Evolutionary conservation across 305 asterid species (phyloP).

Genomic region (Fraxinus baroniana): DNA sequence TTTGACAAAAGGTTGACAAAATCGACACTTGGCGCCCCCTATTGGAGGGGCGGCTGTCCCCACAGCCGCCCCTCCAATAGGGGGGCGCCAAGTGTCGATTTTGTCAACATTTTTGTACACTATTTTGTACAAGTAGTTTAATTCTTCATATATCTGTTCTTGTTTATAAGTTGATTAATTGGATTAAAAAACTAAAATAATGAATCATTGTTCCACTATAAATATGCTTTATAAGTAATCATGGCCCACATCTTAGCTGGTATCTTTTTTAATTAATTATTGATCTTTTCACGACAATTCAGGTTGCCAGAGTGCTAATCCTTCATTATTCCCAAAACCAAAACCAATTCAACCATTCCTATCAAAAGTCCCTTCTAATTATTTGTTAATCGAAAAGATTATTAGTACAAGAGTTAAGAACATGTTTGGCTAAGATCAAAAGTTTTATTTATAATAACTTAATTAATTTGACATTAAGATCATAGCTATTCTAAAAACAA

Average conservation of each 20-base stretch:
- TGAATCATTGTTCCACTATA: slow-evolving; percentile 18
- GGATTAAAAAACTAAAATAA: neutral
- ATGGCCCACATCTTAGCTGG: slow-evolving; percentile 37
- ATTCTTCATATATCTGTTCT: neutral
- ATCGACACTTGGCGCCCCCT: no score
- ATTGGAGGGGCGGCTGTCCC: no score
- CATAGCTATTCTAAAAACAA: neutral
- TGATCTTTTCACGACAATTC: slow-evolving; percentile 17
- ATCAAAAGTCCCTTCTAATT: neutral
- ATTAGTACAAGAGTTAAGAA: neutral
- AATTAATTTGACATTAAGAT: neutral
- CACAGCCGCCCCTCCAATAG: no score
- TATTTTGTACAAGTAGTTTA: no score
- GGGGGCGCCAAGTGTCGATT: no score
- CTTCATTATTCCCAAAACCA: slow-evolving; percentile 9
- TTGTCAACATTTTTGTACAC: no score
- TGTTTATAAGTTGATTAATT: slow-evolving; percentile 8
- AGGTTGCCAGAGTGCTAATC: slow-evolving; percentile 23
- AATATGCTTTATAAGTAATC: slow-evolving; percentile 13
- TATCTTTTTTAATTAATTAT: slow-evolving; percentile 26
- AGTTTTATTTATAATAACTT: no score
- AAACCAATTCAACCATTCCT: neutral
- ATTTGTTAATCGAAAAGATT: neutral
- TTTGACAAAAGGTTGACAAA: no score
- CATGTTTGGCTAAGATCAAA: neutral